A percentile compares a stretch with the other conserved stretches of the same genome.
Evolutionary conservation across 108 stramenopile genomes (phyloP).

Genomic region (Stephanodiscus triporus): DNA sequence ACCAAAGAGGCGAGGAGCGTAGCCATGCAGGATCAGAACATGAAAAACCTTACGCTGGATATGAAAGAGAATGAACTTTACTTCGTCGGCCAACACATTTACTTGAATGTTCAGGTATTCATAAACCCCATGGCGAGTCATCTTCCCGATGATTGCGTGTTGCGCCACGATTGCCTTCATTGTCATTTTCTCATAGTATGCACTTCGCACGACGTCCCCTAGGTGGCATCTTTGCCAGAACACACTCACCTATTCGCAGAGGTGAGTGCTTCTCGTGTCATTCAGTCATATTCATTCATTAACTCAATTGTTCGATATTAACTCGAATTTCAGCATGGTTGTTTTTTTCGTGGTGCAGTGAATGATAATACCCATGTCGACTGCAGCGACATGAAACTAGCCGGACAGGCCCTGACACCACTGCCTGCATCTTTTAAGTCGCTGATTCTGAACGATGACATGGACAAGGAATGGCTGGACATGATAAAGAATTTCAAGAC

Average conservation of each 20-base stretch:
- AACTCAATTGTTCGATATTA: neutral
- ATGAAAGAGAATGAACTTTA: conserved; percentile 10
- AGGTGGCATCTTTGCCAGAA: conserved; percentile 57
- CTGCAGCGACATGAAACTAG: conserved; percentile 16
- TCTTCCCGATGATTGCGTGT: neutral
- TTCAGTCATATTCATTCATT: neutral
- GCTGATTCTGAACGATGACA: conserved; percentile 31
- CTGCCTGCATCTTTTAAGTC: conserved; percentile 42
- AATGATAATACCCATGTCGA: conserved; percentile 30
- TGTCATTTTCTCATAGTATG: conserved; percentile 10
- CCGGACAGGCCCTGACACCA: conserved; percentile 25
- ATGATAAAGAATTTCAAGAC: conserved; percentile 43
- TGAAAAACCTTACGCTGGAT: conserved; percentile 21
- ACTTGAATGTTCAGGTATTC: conserved; percentile 48
- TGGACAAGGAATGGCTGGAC: conserved; percentile 44
- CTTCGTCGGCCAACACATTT: conserved; percentile 59
- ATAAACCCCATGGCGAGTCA: conserved; percentile 51
- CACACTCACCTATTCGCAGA: conserved; percentile 69
- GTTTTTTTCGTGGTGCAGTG: too few species aligned
- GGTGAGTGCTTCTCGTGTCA: conserved; percentile 17
- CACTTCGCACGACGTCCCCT: conserved; percentile 8
- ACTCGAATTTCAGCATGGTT: conserved; percentile 23
- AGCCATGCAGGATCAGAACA: conserved; percentile 40
- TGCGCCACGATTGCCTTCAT: conserved; percentile 7
- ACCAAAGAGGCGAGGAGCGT: conserved; percentile 37